Evolutionary conservation across 148 eudicot species (phyloP), one percentile per base, ranked within the genome.

Genomic region (Camellia sinensis): DNA sequence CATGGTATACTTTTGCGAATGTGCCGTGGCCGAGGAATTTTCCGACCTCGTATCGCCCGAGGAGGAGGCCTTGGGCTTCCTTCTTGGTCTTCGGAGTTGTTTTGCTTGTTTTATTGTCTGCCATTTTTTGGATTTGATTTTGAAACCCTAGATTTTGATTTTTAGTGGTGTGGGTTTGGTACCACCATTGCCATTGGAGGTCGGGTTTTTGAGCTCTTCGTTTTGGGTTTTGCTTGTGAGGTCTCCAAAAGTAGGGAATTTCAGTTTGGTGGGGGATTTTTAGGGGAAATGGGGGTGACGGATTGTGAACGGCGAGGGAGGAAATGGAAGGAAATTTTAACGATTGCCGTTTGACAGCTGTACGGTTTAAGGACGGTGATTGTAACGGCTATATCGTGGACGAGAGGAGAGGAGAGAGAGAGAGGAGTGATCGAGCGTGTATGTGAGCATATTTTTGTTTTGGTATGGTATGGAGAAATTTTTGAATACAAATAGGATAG

Each of bases 1-100:
- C 93, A 7, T 79, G 83, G 84, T 90, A 90, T 3, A 90, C 93
- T 72, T 90, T 90, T 0, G 91, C 93, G 74, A 90, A 90, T 1
- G 84, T 90, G 2, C 93, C 93, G 10, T 89, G 89, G 50, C 93
- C 93, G 29, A 90, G 81, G 1, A 90, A 79, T 44, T 85, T 87
- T 0, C 91, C 93, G 60, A 84, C 56, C 50, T 90, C 93, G 78
- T 87, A 90, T 2, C 91, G 87, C 37, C 89, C 88, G 5, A 90
- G 84, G 0, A 90, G 81, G 9, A 88, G 88, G 1, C 59, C 75
- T 19, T 81, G 83, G 13, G 48, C 62, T 7, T 81, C 83, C n/a
- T 81, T 78, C 65, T 61, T 82, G 18, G 79, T 72, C 29, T 66
- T 77, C 80, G 3, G 44, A 14, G 62, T 9, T 22, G 29, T 43